These are phyloP conservation scores for Amanita subjunquillea DNA, from an alignment of 768 basidiomycete genomes.

Conservation along the genomic window DNA sequence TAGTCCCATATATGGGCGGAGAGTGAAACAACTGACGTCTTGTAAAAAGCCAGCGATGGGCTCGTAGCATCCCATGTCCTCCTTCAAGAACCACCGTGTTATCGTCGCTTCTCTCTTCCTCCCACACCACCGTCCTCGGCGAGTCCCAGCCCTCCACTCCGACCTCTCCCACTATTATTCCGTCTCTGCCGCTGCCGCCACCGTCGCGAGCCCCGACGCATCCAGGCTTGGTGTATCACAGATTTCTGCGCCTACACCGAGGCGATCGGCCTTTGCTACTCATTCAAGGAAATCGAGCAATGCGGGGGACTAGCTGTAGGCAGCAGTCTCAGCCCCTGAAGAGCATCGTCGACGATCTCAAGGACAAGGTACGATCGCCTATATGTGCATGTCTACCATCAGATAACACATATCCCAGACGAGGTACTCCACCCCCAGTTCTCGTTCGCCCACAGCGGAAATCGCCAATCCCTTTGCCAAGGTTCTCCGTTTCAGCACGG, in stretches of 20 bases:
- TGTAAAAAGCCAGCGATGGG: background rate
- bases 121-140: conserved; percentile 60
- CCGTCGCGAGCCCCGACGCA: conserved; percentile 12
- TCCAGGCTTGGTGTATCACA: background rate
- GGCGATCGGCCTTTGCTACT: background rate
- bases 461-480: conserved; percentile 48
- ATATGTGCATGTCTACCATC: background rate
- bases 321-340: conserved; percentile 29
- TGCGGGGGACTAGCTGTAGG: conserved; percentile 12
- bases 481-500: conserved; percentile 24
- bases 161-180: conserved; percentile 15
- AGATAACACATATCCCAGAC: background rate
- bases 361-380: conserved; percentile 41
- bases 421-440: conserved; percentile 30
- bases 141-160: conserved; percentile 43
- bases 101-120: conserved; percentile 82
- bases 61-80: conserved; percentile 37
- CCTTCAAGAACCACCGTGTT: conserved; percentile 62
- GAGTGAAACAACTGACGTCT: conserved; percentile 5
- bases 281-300: conserved; percentile 12
- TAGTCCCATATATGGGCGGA: background rate
- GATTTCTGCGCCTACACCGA: background rate
- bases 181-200: conserved; percentile 5
- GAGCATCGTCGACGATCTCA: conserved; percentile 76
- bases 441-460: conserved; percentile 33